Evolutionary conservation across 2,329 filamentous ascomycete species (phyloP).

Genomic region (Paecilomyces sp.): DNA sequence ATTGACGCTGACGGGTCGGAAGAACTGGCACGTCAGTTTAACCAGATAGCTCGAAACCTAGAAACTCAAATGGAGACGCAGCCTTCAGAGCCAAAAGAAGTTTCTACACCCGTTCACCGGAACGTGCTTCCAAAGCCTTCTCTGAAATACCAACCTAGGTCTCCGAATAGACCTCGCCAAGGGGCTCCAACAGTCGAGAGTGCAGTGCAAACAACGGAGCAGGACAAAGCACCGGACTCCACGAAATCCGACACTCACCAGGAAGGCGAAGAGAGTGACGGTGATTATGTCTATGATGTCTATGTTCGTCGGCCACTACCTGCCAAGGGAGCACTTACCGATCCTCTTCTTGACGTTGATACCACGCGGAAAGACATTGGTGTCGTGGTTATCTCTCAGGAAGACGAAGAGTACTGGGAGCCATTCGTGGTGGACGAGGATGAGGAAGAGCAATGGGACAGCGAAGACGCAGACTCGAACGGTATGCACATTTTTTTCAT

Average conservation of each 20-base stretch:
- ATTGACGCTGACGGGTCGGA: slow-evolving; percentile 36
- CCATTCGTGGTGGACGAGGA: slow-evolving; percentile 48
- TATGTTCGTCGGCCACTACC: slow-evolving; percentile 47
- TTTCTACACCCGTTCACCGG: slow-evolving; percentile 3
- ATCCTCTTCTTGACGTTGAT: slow-evolving; percentile 25
- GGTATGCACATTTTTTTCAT: slow-evolving; percentile 27
- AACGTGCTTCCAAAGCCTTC: slow-evolving; percentile 17
- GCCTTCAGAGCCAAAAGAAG: slow-evolving; percentile 5
- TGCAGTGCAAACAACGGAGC: background rate
- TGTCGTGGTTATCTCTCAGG: slow-evolving; percentile 34
- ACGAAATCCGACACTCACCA: slow-evolving; percentile 1
- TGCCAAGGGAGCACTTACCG: slow-evolving; percentile 23
- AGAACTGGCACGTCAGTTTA: slow-evolving; percentile 33
- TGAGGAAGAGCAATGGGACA: slow-evolving; percentile 49
- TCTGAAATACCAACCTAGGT: slow-evolving; percentile 30
- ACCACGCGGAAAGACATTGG: slow-evolving; percentile 29
- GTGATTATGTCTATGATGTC: slow-evolving; percentile 55
- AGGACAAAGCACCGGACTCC: background rate
- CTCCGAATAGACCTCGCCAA: slow-evolving; percentile 21
- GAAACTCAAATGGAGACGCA: slow-evolving; percentile 22
- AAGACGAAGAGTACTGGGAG: slow-evolving; percentile 50
- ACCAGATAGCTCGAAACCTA: slow-evolving; percentile 36
- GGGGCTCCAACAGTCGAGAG: slow-evolving; percentile 5
- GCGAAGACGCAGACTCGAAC: slow-evolving; percentile 58
- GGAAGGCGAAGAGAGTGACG: slow-evolving; percentile 11